Evolutionary conservation across 2,329 filamentous ascomycete genomes (phyloP).

Genomic region (Ceratocystis papillata): DNA sequence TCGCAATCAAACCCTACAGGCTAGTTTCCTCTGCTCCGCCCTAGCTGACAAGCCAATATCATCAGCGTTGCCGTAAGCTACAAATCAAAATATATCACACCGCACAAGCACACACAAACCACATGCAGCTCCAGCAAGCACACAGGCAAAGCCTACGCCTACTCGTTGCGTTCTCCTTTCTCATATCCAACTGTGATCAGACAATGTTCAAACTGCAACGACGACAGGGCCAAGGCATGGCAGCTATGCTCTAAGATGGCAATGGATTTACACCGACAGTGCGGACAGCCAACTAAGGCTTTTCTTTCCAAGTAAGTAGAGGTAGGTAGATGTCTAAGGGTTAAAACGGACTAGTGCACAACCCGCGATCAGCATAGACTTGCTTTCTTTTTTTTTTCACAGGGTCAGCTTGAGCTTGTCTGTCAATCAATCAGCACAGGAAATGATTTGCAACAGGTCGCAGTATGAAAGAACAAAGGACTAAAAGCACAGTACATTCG

Average conservation of each 20-base stretch:
- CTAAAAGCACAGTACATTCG: background rate
- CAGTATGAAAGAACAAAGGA: background rate
- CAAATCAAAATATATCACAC: no score
- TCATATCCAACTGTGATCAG: background rate
- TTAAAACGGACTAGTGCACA: background rate
- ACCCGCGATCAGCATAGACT: background rate
- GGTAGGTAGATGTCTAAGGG: background rate
- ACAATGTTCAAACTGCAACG: background rate
- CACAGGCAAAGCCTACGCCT: background rate
- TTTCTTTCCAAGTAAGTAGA: background rate
- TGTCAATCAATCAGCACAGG: slow-evolving; percentile 3
- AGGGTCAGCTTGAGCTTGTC: background rate
- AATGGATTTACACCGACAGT: background rate
- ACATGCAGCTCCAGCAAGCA: no score
- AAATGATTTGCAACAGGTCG: background rate
- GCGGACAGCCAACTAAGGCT: background rate
- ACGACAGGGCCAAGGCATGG: background rate
- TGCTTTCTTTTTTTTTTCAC: background rate
- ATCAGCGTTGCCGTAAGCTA: no score
- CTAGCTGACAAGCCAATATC: no score
- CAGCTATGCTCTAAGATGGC: background rate
- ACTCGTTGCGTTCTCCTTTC: background rate
- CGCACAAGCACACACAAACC: no score
- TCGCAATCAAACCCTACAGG: no score
- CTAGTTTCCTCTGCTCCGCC: no score